Evolutionary conservation across 2,329 filamentous ascomycete species (phyloP), one percentile per base, ranked within the genome.

Genomic region (Xylaria arbuscula): DNA sequence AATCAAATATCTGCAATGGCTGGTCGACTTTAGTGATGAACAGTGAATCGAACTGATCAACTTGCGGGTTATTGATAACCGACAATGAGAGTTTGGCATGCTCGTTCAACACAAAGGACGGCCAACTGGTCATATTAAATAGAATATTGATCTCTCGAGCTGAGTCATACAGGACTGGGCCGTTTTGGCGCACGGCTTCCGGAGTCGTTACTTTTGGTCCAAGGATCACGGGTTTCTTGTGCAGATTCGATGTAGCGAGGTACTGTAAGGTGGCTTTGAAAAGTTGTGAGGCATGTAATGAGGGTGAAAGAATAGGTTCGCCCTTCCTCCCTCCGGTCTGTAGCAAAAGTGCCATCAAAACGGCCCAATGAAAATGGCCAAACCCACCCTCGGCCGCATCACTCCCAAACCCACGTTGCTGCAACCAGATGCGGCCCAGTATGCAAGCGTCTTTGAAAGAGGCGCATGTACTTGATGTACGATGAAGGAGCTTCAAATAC

Each of bases 221-320:
- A 64, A 89, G 83, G 0, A 86, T 72, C 40, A 90, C 85, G 0
- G 92, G 89, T 72, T 88, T 92, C 74, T 88, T 90, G 65, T 83
- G 84, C 63, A 98, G 83, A 75, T 97, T 90, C 45, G 88, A 90
- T 1, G 88, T 87, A 1, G 92, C 89, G 19, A 99, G 83, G 73
- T 95, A 96, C 77, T 98, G 95, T n/a, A 99, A 83, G 1, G 91
- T 90, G 2, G 93, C 94, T 80, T 98, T 98, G 86, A 99, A 98
- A 53, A 98, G 86, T 80, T 98, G 95, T 28, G 95, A 96, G 80
- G 92, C 92, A 82, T 92, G 97, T 75, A 97, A 92, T 8, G 93
- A 93, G 5, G 88, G 85, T 6, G 94, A 93, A 17, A 98, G 85
- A 6, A 93, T 82, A 1, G 91, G 86, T 71, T 89, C 87, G 1